Conservation (phyloP, 345 rosid genomes). For the Tarenaya hassleriana region DNA sequence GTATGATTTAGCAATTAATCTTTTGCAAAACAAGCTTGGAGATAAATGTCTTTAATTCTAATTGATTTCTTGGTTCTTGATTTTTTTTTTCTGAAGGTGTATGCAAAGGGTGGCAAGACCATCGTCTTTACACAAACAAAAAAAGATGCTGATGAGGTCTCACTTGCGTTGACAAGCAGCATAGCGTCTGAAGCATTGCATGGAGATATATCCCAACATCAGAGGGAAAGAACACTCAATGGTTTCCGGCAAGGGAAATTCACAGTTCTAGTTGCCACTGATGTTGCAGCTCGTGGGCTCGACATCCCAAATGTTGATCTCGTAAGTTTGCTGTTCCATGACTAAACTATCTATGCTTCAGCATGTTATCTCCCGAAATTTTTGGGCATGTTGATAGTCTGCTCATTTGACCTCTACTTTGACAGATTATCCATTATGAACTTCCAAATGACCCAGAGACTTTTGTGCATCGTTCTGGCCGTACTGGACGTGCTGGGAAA, state of each 20-base stretch:
- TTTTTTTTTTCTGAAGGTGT: conserved; percentile 42
- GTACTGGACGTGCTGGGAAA: conserved; percentile 99
- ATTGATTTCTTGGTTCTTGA: background rate
- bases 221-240: conserved; percentile 95
- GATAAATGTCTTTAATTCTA: conserved; percentile 6
- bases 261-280: conserved; percentile 94
- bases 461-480: conserved; percentile 98
- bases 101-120: conserved; percentile 96
- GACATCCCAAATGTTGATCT: conserved; percentile 97
- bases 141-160: conserved; percentile 95
- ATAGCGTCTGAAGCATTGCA: conserved; percentile 95
- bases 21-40: conserved; percentile 7
- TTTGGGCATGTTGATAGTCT: background rate
- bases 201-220: conserved; percentile 98
- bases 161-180: conserved; percentile 66
- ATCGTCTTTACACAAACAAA: conserved; percentile 96
- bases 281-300: too few relatives aligned
- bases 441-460: conserved; percentile 97
- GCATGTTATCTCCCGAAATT: background rate
- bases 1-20: conserved; percentile 34
- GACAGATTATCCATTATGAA: conserved; percentile 89
- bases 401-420: conserved; percentile 19
- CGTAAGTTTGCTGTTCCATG: conserved; percentile 48
- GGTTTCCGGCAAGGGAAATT: conserved; percentile 94
- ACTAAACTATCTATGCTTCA: background rate